Evolutionary conservation across 2,329 filamentous ascomycete species (phyloP), one percentile per base, ranked within the genome.

Genomic region (Keithomyces neogunnii): DNA sequence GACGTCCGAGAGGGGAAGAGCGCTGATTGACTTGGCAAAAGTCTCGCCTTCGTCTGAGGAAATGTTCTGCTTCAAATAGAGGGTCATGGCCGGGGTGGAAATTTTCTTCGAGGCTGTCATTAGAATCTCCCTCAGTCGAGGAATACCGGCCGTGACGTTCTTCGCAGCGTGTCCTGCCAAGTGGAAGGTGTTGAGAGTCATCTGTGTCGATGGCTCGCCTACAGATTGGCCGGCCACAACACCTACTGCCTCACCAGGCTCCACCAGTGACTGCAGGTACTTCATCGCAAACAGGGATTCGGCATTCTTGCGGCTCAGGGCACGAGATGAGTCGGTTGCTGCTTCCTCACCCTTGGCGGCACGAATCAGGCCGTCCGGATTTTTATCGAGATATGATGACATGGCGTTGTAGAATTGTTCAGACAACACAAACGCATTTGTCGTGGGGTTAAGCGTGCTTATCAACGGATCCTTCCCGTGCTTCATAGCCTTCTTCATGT

Each of bases 121-220:
- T 58, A 99, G 81, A 61, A 99, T 96, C 78, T 99, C 93, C 73
- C 93, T 81, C 26, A 99, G 79, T 72, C 93, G 89, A 53, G 93
- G 93, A 64, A 99, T 97, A 88, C 93, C 93, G 26, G 96, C 81
- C 1, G 93, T 99, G 65, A 99, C 95, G 79, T 99, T 99, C 77
- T 96, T 97, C 32, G 93, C 86, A 26, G 93, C 91, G 75, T 97
- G 92, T 64, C 93, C 93, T 69, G 93, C 93, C 81, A 99, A 88
- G 80, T 99, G 93, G 81, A 99, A 99, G 31, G 95, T 99, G 72
- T 99, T 99, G 51, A 99, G 75, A 6, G 95, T 99, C 95, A 99
- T 99, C 69, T 99, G 93, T 9, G 93, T 99, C 2, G 91, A 96
- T 7, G 95, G 93, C 66, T 99, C 95, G 65, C 93, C 93, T 42